Evolutionary conservation across 2,329 filamentous ascomycete genomes (phyloP).

Genomic region (Alternaria sp.): DNA sequence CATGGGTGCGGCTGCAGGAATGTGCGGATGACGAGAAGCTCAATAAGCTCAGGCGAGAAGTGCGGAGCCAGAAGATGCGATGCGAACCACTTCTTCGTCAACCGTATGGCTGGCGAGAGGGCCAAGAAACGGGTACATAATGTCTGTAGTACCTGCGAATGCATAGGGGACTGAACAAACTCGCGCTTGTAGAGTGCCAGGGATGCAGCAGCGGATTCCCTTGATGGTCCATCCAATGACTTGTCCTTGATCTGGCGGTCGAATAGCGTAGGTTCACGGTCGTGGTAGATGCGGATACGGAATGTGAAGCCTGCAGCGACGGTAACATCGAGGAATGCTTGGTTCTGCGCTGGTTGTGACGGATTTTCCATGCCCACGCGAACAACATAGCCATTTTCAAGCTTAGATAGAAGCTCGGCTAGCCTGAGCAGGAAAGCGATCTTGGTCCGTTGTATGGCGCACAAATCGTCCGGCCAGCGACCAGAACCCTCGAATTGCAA

Average conservation of each 20-base stretch:
- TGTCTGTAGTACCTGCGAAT: slow-evolving; percentile 81
- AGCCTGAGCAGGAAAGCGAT: slow-evolving; percentile 83
- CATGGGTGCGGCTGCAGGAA: slow-evolving; percentile 87
- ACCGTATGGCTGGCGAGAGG: slow-evolving; percentile 80
- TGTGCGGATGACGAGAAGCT: slow-evolving; percentile 77
- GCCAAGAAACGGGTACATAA: slow-evolving; percentile 81
- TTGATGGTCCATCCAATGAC: slow-evolving; percentile 66
- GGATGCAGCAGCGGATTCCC: slow-evolving; percentile 72
- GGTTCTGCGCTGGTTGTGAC: slow-evolving; percentile 71
- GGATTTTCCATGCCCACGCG: slow-evolving; percentile 83
- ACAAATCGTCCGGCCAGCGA: slow-evolving; percentile 91
- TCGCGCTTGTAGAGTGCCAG: slow-evolving; percentile 74
- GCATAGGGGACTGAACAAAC: slow-evolving; percentile 75
- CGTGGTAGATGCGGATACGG: slow-evolving; percentile 85
- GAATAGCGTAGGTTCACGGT: slow-evolving; percentile 81
- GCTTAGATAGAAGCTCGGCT: slow-evolving; percentile 71
- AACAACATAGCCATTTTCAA: slow-evolving; percentile 66
- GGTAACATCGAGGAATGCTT: slow-evolving; percentile 80
- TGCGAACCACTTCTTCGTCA: slow-evolving; percentile 89
- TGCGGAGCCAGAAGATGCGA: slow-evolving; percentile 80
- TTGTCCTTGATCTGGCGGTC: slow-evolving; percentile 81
- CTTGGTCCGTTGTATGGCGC: slow-evolving; percentile 91
- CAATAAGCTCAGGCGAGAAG: slow-evolving; percentile 79
- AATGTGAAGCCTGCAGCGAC: slow-evolving; percentile 77
- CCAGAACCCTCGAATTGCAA: slow-evolving; percentile 93